A percentile compares a stretch with the other conserved stretches of the same genome.
phyloP scores from a whole-genome alignment of 345 rosid genomes.

The sweet orange (Citrus sinensis) region DVS_A1.0 CM039162.1:22459501-22460000 shows the following conservation, averaged over 20 bases:
- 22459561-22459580: conserved; percentile 47
- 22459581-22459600: conserved; percentile 6
- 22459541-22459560: conserved; percentile 30
- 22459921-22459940: conserved; percentile 14
- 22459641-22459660: conserved; percentile 42
- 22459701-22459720: conserved; percentile 14
- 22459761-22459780: conserved; percentile 7
- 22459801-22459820: conserved; percentile 5
- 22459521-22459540: conserved; percentile 29
- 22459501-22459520: conserved; percentile 25
- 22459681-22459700: conserved; percentile 23
- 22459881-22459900: conserved; percentile 22
- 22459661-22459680: conserved; percentile 24
- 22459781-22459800: conserved; percentile 6
- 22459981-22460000: conserved; percentile 26
- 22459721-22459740: conserved; percentile 21
- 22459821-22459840: conserved; percentile 6
- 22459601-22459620: background rate
- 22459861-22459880: background rate
- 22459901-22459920: conserved; percentile 33
- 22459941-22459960: conserved; percentile 23
- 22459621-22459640: conserved; percentile 19
- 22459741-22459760: conserved; percentile 11
- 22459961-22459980: conserved; percentile 19
- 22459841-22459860: conserved; percentile 6